Base-by-base conservation (phyloP, 202 grass and related monocot species). In the Alloteropsis angusta region DNA sequence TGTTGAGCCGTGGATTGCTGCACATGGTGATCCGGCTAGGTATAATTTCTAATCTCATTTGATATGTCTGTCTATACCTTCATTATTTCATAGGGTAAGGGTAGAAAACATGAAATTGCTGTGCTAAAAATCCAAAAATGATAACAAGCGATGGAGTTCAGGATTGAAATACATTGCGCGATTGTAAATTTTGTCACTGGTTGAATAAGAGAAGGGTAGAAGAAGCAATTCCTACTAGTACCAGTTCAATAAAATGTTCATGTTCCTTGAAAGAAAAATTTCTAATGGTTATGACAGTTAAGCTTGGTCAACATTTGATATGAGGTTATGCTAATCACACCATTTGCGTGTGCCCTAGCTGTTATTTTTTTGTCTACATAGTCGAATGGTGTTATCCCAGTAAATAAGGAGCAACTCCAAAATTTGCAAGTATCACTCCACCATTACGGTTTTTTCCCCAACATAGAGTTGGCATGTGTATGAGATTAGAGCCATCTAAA, bases 11-110 rank as follows among this genome's bases (percentile, higher is more conserved):
- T 97, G 93, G 93, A 88, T 97, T 34, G 90, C 88, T 21, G 84
- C 90, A 1, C 93, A 97, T 35, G 93, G 88, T 49, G 93, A 97
- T 86, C 93, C 82, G 10, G 88, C 91, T 50, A 97, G 93, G 93
- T 97, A 71, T 80, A 80, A 2, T 6, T 66, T n/a, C 59, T 5
- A 5, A 17, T 74, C 46, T 36, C 35, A 36, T 6, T 36, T 36
- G 35, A 36, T 36, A 4, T 13, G 44, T 17, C 28, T 35, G 14
- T 72, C 63, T 52, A 1, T 42, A 49, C 3, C 60, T 81, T 19
- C 1, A 26, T 32, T 71, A 15, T 0, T 69, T 3, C 6, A 63
- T 15, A 7, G 32, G 58, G 4, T 39, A 32, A 16, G 16, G 17
- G 2, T 26, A 21, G 0, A 18, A 60, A 72, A 69, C 17, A 72